Conservation (phyloP, 768 basidiomycete genomes). For the Nidularia sp. region DNA sequence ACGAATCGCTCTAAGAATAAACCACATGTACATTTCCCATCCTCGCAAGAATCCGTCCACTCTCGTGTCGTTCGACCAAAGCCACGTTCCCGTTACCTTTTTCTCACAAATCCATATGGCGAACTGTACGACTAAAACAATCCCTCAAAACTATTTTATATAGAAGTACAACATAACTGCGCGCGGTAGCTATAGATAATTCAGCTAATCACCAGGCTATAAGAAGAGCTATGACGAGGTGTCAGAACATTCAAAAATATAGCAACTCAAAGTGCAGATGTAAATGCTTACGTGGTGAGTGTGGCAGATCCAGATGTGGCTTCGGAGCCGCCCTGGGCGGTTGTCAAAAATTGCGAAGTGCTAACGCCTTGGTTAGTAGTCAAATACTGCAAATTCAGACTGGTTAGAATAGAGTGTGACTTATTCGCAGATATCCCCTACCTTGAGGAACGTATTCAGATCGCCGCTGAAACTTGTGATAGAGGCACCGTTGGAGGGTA, state of each 20-base stretch:
- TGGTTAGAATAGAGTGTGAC: neutral
- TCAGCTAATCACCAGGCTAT: conserved; percentile 42
- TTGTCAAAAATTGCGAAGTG: conserved; percentile 52
- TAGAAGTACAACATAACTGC: neutral
- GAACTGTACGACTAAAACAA: no score
- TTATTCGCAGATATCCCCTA: conserved; percentile 8
- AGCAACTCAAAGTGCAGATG: neutral
- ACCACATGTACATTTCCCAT: no score
- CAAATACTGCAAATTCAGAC: conserved; percentile 36
- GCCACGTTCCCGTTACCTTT: no score
- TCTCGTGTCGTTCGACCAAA: no score
- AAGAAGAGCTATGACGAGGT: conserved; percentile 29
- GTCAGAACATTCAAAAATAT: neutral
- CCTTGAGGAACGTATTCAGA: conserved; percentile 47
- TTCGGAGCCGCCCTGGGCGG: conserved; percentile 62
- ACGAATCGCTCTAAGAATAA: no score
- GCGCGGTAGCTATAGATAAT: neutral
- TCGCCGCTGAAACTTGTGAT: conserved; percentile 52
- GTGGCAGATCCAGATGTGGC: conserved; percentile 54
- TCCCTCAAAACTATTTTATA: neutral
- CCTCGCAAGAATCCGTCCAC: no score
- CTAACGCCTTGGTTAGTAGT: conserved; percentile 38
- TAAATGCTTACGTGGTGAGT: conserved; percentile 44
- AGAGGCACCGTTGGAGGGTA: conserved; percentile 25
- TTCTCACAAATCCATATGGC: no score